Percentiles rank a stretch among this genome's conserved stretches.
These are phyloP conservation scores for Hyphopichia homilentoma DNA, from an alignment of 805 yeast genomes.

Conservation along the genomic window DNA sequence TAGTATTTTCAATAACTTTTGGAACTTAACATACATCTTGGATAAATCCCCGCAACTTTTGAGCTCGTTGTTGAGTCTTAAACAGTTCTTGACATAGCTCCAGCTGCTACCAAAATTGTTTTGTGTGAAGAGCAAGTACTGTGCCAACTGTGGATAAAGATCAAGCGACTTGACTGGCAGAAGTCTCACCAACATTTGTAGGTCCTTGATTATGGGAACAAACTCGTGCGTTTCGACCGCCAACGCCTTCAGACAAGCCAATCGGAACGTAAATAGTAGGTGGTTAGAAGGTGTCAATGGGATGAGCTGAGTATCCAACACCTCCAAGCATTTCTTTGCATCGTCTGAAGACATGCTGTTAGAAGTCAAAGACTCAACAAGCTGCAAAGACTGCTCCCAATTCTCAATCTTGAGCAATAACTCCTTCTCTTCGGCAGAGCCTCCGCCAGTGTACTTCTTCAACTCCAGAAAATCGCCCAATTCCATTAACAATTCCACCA, in stretches of 20 bases:
- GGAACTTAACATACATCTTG: slow-evolving; percentile 48
- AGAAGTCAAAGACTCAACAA: slow-evolving; percentile 10
- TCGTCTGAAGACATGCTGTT: slow-evolving; percentile 6
- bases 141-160: slow-evolving; percentile 21
- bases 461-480: slow-evolving; percentile 46
- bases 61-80: slow-evolving; percentile 74
- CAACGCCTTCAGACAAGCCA: slow-evolving; percentile 19
- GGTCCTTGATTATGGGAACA: slow-evolving; percentile 18
- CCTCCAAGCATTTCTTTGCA: slow-evolving; percentile 21
- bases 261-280: slow-evolving; percentile 28
- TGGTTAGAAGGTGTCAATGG: slow-evolving; percentile 42
- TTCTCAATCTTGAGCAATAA: slow-evolving; percentile 10
- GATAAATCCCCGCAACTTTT: slow-evolving; percentile 54
- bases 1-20: slow-evolving; percentile 32
- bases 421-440: slow-evolving; percentile 8
- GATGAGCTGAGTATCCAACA: slow-evolving; percentile 21
- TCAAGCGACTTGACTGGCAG: slow-evolving; percentile 23
- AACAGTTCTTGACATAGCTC: slow-evolving; percentile 58
- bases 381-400: slow-evolving; percentile 13
- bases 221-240: slow-evolving; percentile 5
- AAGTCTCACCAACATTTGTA: slow-evolving; percentile 21
- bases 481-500: slow-evolving; percentile 47
- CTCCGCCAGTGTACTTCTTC: slow-evolving; percentile 6
- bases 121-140: slow-evolving; percentile 44
- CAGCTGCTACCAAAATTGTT: slow-evolving; percentile 51